Conservation (phyloP, 1,284 basidiomycete genomes). For the Malassezia obtusa region DNA sequence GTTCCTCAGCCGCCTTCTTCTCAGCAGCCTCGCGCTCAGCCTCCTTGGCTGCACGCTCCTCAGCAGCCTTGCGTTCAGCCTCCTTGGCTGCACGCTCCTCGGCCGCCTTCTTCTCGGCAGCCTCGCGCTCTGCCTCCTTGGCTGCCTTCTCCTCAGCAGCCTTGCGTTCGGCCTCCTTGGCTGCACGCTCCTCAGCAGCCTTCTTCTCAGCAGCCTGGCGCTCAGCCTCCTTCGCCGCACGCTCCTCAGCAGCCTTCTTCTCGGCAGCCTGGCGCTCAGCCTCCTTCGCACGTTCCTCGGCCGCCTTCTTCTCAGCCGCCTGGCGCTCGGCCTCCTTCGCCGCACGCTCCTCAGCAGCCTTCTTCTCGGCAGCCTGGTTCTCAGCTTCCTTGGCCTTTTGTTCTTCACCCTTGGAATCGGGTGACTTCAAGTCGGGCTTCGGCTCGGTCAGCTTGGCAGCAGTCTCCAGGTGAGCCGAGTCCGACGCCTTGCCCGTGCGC, state of each 20-base stretch:
- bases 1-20: background rate
- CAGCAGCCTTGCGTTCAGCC: no score
- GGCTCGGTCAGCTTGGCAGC: background rate
- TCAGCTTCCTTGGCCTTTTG: background rate
- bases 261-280: background rate
- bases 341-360: background rate
- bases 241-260: background rate
- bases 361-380: background rate
- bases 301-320: background rate
- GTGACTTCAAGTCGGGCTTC: background rate
- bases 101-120: no score
- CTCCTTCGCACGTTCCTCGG: background rate
- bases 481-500: background rate
- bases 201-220: background rate
- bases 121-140: no score
- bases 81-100: no score
- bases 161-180: background rate
- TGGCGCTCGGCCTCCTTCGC: conserved; percentile 1
- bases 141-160: background rate
- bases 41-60: background rate
- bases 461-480: background rate
- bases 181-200: background rate
- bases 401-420: background rate
- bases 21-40: no score
- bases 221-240: background rate